Evolutionary conservation across 495 filamentous ascomycete genomes (phyloP).

Genomic region (Penicillium crystallinum): DNA sequence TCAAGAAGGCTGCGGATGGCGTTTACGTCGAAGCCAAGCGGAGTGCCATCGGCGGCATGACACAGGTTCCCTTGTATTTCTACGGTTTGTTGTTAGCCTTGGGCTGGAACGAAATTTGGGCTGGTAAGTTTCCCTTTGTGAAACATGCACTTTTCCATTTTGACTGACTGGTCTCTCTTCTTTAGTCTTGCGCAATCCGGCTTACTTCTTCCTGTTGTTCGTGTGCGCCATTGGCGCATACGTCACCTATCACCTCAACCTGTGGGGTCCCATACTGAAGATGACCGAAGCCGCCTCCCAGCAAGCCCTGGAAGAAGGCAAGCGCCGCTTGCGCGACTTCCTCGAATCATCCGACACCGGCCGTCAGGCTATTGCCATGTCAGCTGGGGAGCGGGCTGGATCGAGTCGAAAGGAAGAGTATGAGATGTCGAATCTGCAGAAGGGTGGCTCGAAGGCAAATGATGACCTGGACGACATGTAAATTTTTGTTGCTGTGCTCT

Average conservation of each 20-base stretch:
- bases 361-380: constrained; percentile 73
- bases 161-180: constrained; percentile 9
- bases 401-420: constrained; percentile 32
- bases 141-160: background rate
- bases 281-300: constrained; percentile 84
- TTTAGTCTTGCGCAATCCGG: constrained; percentile 82
- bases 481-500: constrained; percentile 31
- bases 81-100: constrained; percentile 82
- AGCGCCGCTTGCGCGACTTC: constrained; percentile 82
- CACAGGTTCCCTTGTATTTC: constrained; percentile 91
- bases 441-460: constrained; percentile 24
- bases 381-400: constrained; percentile 24
- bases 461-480: constrained; percentile 42
- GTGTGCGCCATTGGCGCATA: constrained; percentile 71
- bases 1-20: constrained; percentile 95
- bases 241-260: constrained; percentile 84
- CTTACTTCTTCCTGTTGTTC: constrained; percentile 86
- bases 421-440: constrained; percentile 43
- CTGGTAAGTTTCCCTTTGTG: constrained; percentile 55
- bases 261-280: constrained; percentile 91
- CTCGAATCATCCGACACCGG: constrained; percentile 75
- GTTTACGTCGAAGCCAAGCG: constrained; percentile 97
- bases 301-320: constrained; percentile 84
- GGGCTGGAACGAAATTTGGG: constrained; percentile 95
- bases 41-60: constrained; percentile 90